Conservation (phyloP, 345 rosid genomes). For the Rhizophora mangle region DNA sequence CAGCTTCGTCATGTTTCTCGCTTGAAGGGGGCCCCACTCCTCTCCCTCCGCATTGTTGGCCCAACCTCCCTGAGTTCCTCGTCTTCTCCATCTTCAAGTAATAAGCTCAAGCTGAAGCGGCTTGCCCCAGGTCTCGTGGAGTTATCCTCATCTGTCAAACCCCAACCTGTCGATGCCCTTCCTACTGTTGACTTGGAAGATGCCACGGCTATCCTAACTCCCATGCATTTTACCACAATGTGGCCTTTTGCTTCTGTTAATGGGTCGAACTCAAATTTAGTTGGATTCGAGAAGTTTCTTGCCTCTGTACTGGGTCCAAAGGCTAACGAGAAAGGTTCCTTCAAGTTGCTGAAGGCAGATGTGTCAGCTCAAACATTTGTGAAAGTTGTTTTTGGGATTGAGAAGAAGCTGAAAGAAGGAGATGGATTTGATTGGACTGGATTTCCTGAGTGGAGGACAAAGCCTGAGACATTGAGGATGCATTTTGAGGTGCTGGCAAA, state of each 20-base stretch:
- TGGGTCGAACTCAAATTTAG: conserved; percentile 64
- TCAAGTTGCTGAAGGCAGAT: conserved; percentile 71
- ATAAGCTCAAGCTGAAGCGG: conserved; percentile 79
- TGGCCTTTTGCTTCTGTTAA: conserved; percentile 88
- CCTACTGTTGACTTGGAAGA: conserved; percentile 33
- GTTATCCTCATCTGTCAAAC: conserved; percentile 48
- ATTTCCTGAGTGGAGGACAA: conserved; percentile 77
- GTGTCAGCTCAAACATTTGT: conserved; percentile 77
- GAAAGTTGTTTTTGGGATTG: conserved; percentile 83
- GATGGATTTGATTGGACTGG: conserved; percentile 35
- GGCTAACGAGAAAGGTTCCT: conserved; percentile 61
- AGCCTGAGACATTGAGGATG: conserved; percentile 65
- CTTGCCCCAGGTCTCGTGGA: conserved; percentile 91
- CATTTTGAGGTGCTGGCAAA: conserved; percentile 89
- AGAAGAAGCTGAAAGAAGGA: conserved; percentile 66
- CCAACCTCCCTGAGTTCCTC: conserved; percentile 65
- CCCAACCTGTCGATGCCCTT: conserved; percentile 34
- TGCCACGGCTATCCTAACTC: conserved; percentile 57
- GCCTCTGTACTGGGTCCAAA: conserved; percentile 76
- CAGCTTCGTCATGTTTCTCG: conserved; percentile 58
- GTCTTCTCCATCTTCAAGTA: conserved; percentile 39
- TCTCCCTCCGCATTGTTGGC: conserved; percentile 90
- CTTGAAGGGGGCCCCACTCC: conserved; percentile 45
- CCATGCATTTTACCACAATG: conserved; percentile 69
- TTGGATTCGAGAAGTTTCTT: conserved; percentile 70